Evolutionary conservation across 257 asterid genomes (phyloP), one percentile per base, ranked within the genome.

Genomic region (Ilex aquifolium): DNA sequence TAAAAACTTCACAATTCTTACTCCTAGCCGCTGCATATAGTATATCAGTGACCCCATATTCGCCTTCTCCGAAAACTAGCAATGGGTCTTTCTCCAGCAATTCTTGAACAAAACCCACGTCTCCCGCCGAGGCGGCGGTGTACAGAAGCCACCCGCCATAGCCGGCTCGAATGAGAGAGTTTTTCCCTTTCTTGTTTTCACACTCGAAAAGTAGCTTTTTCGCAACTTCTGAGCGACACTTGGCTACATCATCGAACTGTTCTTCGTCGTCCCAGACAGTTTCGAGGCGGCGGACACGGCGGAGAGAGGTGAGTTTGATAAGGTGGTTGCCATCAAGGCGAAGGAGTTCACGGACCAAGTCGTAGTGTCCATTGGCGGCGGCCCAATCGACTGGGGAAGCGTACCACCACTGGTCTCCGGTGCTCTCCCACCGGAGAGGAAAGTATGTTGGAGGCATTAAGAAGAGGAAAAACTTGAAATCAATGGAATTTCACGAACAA

Each of bases 381-480:
- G 99, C 99, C 82, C 85, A 92, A 39, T 92, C 99, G 49, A 92
- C 85, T 30, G 99, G 99, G 51, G 97, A 87, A 15, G 96, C 99
- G 65, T 85, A 92, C 99, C 99, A 92, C 99, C 99, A 92, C n/a
- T 89, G 99, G n/a, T 92, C 97, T 32, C 99, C 97, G 54, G 99
- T 87, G 88, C 97, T 89, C 65, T 92, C 99, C 99, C 99, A 92
- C 55, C 99, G 71, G 5, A 92, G 86, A 60, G 99, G 99, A 65
- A 92, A 90, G 79, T 89, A 79, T 6, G 77, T 72, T 9, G 93
- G 83, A 52, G 92, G 85, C 95, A 84, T 88, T 58, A 40, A 4
- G 14, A 66, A 44, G 32, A 62, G 17, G 65, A 60, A 59, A 29
- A 59, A 39, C 42, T 50, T 32, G n/a, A 15, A 1, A 14, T 0